Conservation (phyloP, 208 protist genomes). For the Spongospora subterranea region DNA sequence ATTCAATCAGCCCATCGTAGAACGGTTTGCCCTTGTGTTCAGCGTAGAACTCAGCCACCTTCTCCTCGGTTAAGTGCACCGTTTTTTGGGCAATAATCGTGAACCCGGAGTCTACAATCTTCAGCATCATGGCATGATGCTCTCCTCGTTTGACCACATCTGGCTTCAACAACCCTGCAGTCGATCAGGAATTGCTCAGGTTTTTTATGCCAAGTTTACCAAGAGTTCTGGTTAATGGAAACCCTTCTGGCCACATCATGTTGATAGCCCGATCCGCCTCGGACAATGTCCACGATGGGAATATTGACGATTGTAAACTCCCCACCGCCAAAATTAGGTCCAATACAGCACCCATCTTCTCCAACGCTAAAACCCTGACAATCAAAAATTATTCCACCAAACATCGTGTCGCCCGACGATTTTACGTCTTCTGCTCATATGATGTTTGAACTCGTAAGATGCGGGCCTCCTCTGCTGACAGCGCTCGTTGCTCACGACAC, state of each 20-base stretch:
- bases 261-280: not conserved
- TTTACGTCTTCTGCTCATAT: constrained; percentile 26
- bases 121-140: not conserved
- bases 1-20: constrained; percentile 63
- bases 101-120: constrained; percentile 19
- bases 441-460: not conserved
- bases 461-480: not conserved
- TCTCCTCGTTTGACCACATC: not conserved
- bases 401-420: not conserved
- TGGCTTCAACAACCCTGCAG: constrained; percentile 6
- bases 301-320: not conserved
- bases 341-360: not conserved
- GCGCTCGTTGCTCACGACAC: not conserved
- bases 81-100: constrained; percentile 44
- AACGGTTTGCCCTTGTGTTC: constrained; percentile 65
- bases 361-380: not conserved
- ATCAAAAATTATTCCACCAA: not conserved
- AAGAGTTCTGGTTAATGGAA: constrained; percentile 53
- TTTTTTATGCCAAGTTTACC: not conserved
- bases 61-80: constrained; percentile 50
- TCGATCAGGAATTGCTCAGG: not conserved
- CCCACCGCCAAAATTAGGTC: constrained; percentile 9
- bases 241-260: constrained; percentile 33
- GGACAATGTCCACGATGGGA: not conserved
- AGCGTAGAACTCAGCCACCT: constrained; percentile 49